Conservation (phyloP, 441 rosid species). For the Populus hybrid region DNA sequence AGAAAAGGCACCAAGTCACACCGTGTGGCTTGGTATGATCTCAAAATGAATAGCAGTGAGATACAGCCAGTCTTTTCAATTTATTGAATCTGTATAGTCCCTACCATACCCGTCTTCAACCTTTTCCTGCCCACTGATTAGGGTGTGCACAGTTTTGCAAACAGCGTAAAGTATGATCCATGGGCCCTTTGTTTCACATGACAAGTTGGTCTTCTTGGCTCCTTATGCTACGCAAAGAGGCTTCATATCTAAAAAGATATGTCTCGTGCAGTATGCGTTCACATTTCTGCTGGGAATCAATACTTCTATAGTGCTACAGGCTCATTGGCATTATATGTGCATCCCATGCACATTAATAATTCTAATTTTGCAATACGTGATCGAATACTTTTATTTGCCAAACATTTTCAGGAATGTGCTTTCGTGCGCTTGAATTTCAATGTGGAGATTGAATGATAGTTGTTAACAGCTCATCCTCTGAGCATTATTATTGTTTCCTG, state of each 20-base stretch:
- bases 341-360: too few species aligned
- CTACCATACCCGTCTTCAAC: background rate
- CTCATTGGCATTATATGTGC: too few species aligned
- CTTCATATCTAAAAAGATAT: background rate
- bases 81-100: background rate
- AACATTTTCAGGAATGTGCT: background rate
- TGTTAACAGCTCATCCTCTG: background rate
- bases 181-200: background rate
- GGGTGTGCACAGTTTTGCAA: background rate
- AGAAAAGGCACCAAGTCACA: background rate
- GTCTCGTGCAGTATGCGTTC: background rate
- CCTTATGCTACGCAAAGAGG: background rate
- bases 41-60: background rate
- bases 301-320: too few species aligned
- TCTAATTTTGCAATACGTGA: background rate
- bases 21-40: background rate
- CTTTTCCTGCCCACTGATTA: background rate
- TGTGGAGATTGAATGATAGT: background rate
- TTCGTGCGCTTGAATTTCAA: background rate
- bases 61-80: background rate
- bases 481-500: background rate
- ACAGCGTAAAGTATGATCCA: background rate
- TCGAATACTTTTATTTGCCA: background rate
- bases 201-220: background rate
- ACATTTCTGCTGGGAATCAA: background rate